Evolutionary conservation across 1,284 basidiomycete genomes (phyloP), one percentile per base, ranked within the genome.

Genomic region (Microbotryum saponariae): DNA sequence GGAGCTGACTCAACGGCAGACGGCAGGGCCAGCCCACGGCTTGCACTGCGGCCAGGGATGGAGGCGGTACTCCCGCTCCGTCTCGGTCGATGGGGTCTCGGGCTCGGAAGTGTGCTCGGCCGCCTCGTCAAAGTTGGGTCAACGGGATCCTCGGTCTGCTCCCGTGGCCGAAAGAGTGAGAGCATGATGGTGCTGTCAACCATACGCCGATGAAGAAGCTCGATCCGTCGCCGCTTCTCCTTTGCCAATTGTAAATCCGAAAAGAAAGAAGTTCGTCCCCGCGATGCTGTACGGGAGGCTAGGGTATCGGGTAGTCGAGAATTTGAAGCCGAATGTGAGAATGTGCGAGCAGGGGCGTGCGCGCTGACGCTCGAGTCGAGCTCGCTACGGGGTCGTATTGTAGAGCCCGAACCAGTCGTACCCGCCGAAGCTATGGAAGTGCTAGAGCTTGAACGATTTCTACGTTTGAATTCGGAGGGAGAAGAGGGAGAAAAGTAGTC

Each of bases 131-230:
- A 49, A 56, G 51, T 4, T 50, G 12, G 49, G 14, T 61, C 42
- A 27, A 59, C 51, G 16, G 27, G 21, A 27, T 49, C 51, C 37
- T 33, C 21, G 3, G 62, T 31, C 18, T 64, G 31, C 56, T 60
- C 50, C 51, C 31, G 52, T 48, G 42, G 50, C 37, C 20, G 51
- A 48, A 42, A 51, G 51, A 51, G 45, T 53, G 37, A 31, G 48
- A 90, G 75, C 20, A 84, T 81, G 58, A 90, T 75, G 70, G 88
- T 87, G 1, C 86, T 87, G 73, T 89, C 86, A n/a, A 89, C 83
- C 29, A 90, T 77, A 51, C 88, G 82, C n/a, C 85, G 83, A 52
- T 78, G 77, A 7, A 90, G 78, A 10, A 88, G 80, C 66, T 81
- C 83, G 76, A 88, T 85, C 47, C 89, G 77, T 6, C 79, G 80